Evolutionary conservation across 2,329 filamentous ascomycete species (phyloP).

Genomic region (Talaromyces sp.): DNA sequence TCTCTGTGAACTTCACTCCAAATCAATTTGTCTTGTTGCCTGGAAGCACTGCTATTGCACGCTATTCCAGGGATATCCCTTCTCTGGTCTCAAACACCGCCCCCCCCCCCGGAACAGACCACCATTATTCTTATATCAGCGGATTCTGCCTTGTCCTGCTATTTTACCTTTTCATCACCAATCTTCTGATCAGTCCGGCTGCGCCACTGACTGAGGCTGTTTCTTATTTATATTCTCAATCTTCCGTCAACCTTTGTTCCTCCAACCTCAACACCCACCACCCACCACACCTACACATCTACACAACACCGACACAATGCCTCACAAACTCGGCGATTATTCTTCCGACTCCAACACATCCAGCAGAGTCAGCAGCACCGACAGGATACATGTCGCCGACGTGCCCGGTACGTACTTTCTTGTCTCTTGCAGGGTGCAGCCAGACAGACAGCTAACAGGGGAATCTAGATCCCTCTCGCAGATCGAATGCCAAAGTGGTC

Average conservation of each 20-base stretch:
- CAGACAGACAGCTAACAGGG: slow-evolving; percentile 2
- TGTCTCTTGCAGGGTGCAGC: background rate
- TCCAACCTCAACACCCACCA: background rate
- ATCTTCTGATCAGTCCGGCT: slow-evolving; percentile 5
- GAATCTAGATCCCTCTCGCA: slow-evolving; percentile 13
- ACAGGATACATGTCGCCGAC: slow-evolving; percentile 10
- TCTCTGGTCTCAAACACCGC: background rate
- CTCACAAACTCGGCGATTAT: slow-evolving; percentile 12
- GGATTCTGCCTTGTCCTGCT: background rate
- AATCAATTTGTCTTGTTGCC: background rate
- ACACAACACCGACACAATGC: slow-evolving; percentile 4
- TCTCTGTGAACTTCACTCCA: background rate
- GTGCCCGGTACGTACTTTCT: slow-evolving; percentile 5
- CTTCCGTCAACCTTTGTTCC: background rate
- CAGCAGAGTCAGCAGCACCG: slow-evolving; percentile 12
- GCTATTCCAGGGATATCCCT: background rate
- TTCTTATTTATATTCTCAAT: background rate
- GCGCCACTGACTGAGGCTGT: slow-evolving; percentile 3
- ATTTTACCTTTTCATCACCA: background rate
- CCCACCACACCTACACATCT: background rate
- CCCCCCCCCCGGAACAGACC: background rate
- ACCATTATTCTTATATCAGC: background rate
- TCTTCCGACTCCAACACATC: slow-evolving; percentile 11
- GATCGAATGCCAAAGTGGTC: slow-evolving; percentile 12
- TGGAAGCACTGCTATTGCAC: background rate